phyloP scores from a whole-genome alignment of 2,329 filamentous ascomycete genomes.

The Gnomoniopsis smithogilvyi region DNA sequence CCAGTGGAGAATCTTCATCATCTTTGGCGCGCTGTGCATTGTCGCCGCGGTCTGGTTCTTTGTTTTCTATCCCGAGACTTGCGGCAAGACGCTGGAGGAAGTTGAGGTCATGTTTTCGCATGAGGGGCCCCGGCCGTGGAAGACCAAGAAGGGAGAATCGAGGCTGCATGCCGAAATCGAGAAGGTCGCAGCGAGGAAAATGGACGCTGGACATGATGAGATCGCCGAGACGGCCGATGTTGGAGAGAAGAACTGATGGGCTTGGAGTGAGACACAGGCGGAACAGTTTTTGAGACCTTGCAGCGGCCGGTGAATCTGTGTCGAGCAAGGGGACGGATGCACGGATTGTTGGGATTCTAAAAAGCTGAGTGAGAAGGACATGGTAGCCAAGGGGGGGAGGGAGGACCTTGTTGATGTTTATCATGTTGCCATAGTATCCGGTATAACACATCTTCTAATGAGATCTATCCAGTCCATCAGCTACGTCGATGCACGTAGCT shows the following conservation, averaged over 20 bases:
- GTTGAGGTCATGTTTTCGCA: slow-evolving; percentile 33
- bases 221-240: neutral
- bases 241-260: neutral
- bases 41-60: slow-evolving; percentile 31
- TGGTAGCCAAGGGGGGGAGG: too few relatives aligned
- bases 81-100: slow-evolving; percentile 34
- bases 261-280: neutral
- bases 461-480: too few relatives aligned
- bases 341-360: too few relatives aligned
- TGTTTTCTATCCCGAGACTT: slow-evolving; percentile 36
- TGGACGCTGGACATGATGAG: neutral
- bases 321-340: too few relatives aligned
- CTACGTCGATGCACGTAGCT: too few relatives aligned
- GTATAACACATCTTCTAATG: too few relatives aligned
- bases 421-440: too few relatives aligned
- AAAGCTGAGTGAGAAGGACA: too few relatives aligned
- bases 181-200: neutral
- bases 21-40: slow-evolving; percentile 36
- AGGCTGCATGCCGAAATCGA: slow-evolving; percentile 26
- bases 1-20: slow-evolving; percentile 45
- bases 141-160: slow-evolving; percentile 31
- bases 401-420: too few relatives aligned
- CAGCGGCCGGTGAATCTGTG: too few relatives aligned
- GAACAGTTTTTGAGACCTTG: neutral
- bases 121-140: slow-evolving; percentile 34